Base-by-base conservation (phyloP, 805 yeast genomes). In the Wickerhamiella dianesei region DNA sequence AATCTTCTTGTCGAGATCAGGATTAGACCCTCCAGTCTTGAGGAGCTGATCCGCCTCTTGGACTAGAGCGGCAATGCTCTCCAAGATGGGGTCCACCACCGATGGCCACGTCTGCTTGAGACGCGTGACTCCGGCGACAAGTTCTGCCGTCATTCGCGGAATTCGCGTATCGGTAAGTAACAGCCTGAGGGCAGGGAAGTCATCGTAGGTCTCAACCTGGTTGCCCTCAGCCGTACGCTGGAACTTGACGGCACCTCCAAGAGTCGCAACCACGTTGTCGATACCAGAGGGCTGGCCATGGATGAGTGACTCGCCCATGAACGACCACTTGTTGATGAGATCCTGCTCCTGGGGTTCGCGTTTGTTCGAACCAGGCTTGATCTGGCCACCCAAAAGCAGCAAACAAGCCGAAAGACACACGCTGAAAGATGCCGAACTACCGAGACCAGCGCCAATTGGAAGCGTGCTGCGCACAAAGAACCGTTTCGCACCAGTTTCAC, bases 211-310 rank as follows among this genome's bases (percentile, higher is more conserved):
- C 8, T 80, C 75, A 51, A 86, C 66, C n/a, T 73, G 73, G 45
- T 80, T 73, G 3, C 51, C 45, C 25, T n/a, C 44, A 6, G 48
- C 49, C 3, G 17, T 18, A 57, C 94, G 75, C 64, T 82, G 89
- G 65, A 79, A 89, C 76, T 80, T 70, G 1, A 92, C 95, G 0
- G 97, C 97, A 42, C 96, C 96, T 19, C 98, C 98, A 55, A 79
- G 80, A 0, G 96, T 82, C 1, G 97, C 94, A 43, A 89, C 96
- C 0, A 96, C 87, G 59, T 92, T 92, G 62, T 92, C 98, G 45
- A 92, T 86, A 12, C 98, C 98, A 17, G 94, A 80, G 6, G 98
- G 98, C 56, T 83, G 87, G 1, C 97, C 97, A 60, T 89, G 97
- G 55, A 88, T 83, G 60, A 96, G 86, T 60, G 81, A 82, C 63